phyloP scores from a whole-genome alignment of 352 stramenopile species.

The Pythium plurisporium region DNA sequence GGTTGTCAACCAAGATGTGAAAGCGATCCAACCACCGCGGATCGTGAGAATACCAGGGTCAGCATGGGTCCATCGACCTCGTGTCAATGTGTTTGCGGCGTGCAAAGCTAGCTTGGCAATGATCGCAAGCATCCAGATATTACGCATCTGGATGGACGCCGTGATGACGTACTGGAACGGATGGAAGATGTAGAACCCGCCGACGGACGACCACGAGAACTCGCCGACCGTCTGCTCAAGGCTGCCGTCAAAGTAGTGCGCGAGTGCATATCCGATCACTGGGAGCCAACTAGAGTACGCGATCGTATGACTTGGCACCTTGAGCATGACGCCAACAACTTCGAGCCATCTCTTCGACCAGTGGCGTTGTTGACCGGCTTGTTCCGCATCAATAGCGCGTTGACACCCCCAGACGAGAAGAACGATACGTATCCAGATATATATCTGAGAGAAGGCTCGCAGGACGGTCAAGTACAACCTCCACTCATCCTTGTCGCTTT shows the following conservation, averaged over 20 bases:
- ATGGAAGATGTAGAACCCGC: constrained; percentile 23
- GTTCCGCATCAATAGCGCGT: no score
- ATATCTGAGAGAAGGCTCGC: constrained; percentile 30
- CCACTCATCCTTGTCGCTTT: constrained; percentile 36
- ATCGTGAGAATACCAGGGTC: constrained; percentile 14
- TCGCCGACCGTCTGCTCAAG: constrained; percentile 25
- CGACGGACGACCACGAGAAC: constrained; percentile 16
- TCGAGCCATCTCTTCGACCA: no score
- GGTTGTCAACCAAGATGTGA: constrained; percentile 1
- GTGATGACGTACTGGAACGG: constrained; percentile 18
- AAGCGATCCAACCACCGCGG: constrained; percentile 6
- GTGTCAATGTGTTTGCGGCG: no score
- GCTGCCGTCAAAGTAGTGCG: constrained; percentile 24
- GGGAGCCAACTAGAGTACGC: constrained; percentile 29
- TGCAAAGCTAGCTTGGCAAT: no score
- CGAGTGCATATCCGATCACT: constrained; percentile 22
- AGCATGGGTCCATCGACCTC: no score
- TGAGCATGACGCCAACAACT: no score
- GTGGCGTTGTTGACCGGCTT: no score
- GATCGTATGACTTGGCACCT: constrained; percentile 24
- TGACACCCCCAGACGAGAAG: constrained; percentile 24
- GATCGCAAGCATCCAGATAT: constrained; percentile 34
- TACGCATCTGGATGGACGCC: constrained; percentile 34
- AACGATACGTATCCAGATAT: constrained; percentile 43
- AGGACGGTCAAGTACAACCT: constrained; percentile 24